Base-by-base conservation (phyloP, 306 rosid species). In the Rosa rugosa region DNA sequence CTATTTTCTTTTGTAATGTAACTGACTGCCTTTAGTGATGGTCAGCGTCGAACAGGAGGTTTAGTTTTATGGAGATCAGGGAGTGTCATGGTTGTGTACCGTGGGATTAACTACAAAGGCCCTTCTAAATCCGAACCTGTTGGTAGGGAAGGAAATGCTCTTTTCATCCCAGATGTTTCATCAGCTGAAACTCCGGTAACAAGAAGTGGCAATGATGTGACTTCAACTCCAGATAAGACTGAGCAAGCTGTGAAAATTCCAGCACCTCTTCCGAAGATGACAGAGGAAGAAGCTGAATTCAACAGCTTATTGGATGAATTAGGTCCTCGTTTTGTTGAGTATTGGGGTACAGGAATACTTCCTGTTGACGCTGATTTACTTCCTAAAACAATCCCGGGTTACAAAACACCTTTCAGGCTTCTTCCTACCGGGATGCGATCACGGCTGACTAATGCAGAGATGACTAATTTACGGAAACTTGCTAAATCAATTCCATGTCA, bases 331-430 rank as follows among this genome's bases (percentile, higher is more conserved):
- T 96, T 87, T 85, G 91, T 79, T 53, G 99, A 90, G 72, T 96
- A 96, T 96, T 96, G 99, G 99, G 97, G 97, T 56, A 93, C 92
- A 2, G 98, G 99, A 84, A 81, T 93, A 75, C 91, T 93, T 85
- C 99, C 99, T 20, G 87, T 96, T 79, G 96, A 96, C 90, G 98
- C 98, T 18, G 99, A 96, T 89, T 85, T 88, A 46, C 98, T 96
- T 78, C 90, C 94, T 53, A 88, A 89, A 18, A 88, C 45, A n/a
- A 66, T 96, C 76, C 97, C 97, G 22, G 97, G 86, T 64, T 93
- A 96, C 85, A 93, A 76, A 80, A 89, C 94, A 42, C 99, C 99
- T 69, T 89, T 89, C 83, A 93, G 99, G 84, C 89, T 93, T 82
- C 98, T 93, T 79, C 98, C 99, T 20, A 83, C 92, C 5, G 94